A percentile compares a stretch with the other conserved stretches of the same genome.
Evolutionary conservation across 495 filamentous ascomycete genomes (phyloP).

Genomic region (Parathielavia appendiculata): DNA sequence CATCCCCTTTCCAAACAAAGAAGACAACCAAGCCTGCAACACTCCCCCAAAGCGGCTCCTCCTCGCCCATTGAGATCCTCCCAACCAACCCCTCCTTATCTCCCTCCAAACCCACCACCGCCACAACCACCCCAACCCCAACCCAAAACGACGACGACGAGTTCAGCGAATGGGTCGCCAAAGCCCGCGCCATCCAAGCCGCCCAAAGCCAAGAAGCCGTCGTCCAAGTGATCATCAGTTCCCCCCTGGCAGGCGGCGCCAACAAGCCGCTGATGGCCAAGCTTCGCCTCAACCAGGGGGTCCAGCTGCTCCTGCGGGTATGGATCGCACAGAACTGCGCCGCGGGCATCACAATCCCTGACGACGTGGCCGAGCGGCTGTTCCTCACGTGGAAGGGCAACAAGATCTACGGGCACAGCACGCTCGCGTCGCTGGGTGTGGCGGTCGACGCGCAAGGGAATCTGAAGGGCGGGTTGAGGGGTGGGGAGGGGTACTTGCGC

Average conservation of each 20-base stretch:
- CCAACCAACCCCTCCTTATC: background rate
- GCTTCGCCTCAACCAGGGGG: constrained; percentile 19
- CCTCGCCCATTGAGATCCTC: constrained; percentile 9
- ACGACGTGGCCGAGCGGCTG: constrained; percentile 37
- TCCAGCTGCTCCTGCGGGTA: constrained; percentile 19
- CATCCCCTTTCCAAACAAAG: background rate
- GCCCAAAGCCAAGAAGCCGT: constrained; percentile 1
- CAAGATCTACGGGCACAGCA: constrained; percentile 67
- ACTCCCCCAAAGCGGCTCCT: background rate
- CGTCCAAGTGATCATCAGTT: constrained; percentile 18
- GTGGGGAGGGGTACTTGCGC: constrained; percentile 35
- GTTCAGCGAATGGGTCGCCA: constrained; percentile 46
- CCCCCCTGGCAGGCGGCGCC: constrained; percentile 13
- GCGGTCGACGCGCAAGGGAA: constrained; percentile 38
- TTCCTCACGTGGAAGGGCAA: constrained; percentile 77
- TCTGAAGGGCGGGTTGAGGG: constrained; percentile 22
- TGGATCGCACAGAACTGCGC: constrained; percentile 14
- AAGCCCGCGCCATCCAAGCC: constrained; percentile 19
- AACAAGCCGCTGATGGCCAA: constrained; percentile 9
- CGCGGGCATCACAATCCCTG: constrained; percentile 10
- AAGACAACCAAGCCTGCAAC: background rate
- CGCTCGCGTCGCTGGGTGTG: constrained; percentile 61
- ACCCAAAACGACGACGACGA: constrained; percentile 51
- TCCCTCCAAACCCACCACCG: background rate
- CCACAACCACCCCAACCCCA: background rate